Percentiles rank a stretch among this genome's conserved stretches.
phyloP scores from a whole-genome alignment of 805 yeast species.

The Candida gorgasii region DNA sequence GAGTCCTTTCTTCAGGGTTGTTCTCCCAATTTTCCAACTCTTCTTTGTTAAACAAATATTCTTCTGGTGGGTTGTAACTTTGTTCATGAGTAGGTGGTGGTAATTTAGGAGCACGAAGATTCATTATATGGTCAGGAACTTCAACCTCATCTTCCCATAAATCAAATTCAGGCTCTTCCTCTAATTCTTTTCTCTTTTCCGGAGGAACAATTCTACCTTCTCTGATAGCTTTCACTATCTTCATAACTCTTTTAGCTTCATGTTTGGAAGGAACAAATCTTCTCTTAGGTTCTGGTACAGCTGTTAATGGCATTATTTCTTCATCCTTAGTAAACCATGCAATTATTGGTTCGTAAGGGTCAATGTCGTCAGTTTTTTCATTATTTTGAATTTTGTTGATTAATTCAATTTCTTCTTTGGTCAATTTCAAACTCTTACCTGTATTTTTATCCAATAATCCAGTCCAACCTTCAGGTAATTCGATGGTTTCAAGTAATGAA shows the following conservation, averaged over 20 bases:
- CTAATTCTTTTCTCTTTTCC: conserved; percentile 51
- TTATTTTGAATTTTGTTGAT: conserved; percentile 83
- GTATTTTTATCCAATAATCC: conserved; percentile 90
- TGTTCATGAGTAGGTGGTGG: conserved; percentile 97
- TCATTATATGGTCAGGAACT: conserved; percentile 79
- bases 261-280: conserved; percentile 95
- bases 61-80: conserved; percentile 96
- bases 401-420: conserved; percentile 85
- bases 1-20: conserved; percentile 77
- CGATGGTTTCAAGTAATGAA: conserved; percentile 83
- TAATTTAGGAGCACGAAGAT: conserved; percentile 88
- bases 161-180: conserved; percentile 60
- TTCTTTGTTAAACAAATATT: conserved; percentile 78
- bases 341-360: conserved; percentile 91
- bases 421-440: conserved; percentile 79
- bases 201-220: conserved; percentile 92
- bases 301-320: conserved; percentile 88
- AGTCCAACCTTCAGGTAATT: conserved; percentile 98
- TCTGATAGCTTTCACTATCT: conserved; percentile 92
- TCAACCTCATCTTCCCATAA: conserved; percentile 71
- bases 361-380: conserved; percentile 71
- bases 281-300: conserved; percentile 96
- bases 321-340: conserved; percentile 92
- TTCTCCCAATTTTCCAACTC: conserved; percentile 73
- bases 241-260: conserved; percentile 96